These are phyloP conservation scores for Penicillium sp. DNA, from an alignment of 2,329 filamentous ascomycete genomes.

Conservation along the genomic window DNA sequence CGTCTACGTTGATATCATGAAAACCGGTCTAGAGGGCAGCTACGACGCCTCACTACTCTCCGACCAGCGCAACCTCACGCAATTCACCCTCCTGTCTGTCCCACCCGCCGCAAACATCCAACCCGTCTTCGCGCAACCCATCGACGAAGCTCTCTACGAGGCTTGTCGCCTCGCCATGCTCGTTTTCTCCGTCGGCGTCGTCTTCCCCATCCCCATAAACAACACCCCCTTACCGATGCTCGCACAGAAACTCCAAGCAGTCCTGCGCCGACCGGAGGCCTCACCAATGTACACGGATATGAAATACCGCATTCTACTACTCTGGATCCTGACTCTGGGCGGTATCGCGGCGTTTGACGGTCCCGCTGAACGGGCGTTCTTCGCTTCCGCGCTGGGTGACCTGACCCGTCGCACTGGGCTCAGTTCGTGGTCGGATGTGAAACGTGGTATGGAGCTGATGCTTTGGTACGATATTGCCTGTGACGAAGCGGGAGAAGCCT, in stretches of 20 bases:
- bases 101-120: conserved; percentile 28
- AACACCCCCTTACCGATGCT: conserved; percentile 39
- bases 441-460: conserved; percentile 28
- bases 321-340: conserved; percentile 43
- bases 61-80: conserved; percentile 45
- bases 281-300: conserved; percentile 30
- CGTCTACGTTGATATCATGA: conserved; percentile 34
- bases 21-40: conserved; percentile 23
- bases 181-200: conserved; percentile 42
- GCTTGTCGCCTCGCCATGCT: conserved; percentile 39
- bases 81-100: conserved; percentile 39
- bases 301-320: conserved; percentile 27
- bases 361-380: conserved; percentile 36
- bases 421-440: conserved; percentile 31
- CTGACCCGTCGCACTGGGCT: conserved; percentile 24
- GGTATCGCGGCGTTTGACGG: conserved; percentile 41
- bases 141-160: conserved; percentile 35
- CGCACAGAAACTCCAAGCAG: conserved; percentile 27
- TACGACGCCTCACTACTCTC: conserved; percentile 29
- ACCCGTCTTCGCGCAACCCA: conserved; percentile 20
- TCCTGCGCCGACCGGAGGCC: conserved; percentile 27
- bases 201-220: conserved; percentile 44
- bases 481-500: conserved; percentile 30
- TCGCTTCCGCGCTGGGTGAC: conserved; percentile 29
- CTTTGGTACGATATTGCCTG: conserved; percentile 42